Base-by-base conservation (phyloP, 2,329 filamentous ascomycete species). In the Aureobasidium zeae region DNA sequence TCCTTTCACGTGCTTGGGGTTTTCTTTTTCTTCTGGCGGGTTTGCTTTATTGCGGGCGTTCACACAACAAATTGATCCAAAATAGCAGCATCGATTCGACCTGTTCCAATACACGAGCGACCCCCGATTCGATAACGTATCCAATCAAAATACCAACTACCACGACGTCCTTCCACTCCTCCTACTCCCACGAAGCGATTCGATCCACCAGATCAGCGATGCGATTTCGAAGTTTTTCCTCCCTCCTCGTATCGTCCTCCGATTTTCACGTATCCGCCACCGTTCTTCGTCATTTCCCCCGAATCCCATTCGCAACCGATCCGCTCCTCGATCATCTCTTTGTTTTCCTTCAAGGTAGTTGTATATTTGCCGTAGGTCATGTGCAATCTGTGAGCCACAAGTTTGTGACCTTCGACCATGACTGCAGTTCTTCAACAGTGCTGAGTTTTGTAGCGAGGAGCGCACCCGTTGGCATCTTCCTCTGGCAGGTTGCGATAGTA, bases 71-170 rank as follows among this genome's bases (percentile, higher is more conserved):
- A 43, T 43, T 43, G 39, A 43, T 43, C 38, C 33, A 34, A 43
- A 43, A 32, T 43, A 43, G 39, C 39, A 43, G 39, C 29, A 43
- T 29, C 37, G 28, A 13, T 34, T 33, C 38, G 29, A 42, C 30
- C 38, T 10, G 15, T 26, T 42, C 38, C 15, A 43, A 21, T 20
- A 43, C 30, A 33, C 37, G 37, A 41, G 30, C 39, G 30, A 43
- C 39, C 30, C n/a, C n/a, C 39, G 39, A 33, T 21, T 43, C 39
- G 39, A 43, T 43, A 43, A 21, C 39, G 29, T 43, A 33, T 24
- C 22, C 39, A 43, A 43, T 43, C 39, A 43, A 30, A 43, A 26
- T 34, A 26, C 21, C 39, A 43, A 43, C 39, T 28, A n/a, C 21
- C 17, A n/a, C 39, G 39, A 43, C 39, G 12, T 34, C 39, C 29